Conservation (phyloP, 2,329 filamentous ascomycete genomes). For the Hypoxylon sp. region DNA sequence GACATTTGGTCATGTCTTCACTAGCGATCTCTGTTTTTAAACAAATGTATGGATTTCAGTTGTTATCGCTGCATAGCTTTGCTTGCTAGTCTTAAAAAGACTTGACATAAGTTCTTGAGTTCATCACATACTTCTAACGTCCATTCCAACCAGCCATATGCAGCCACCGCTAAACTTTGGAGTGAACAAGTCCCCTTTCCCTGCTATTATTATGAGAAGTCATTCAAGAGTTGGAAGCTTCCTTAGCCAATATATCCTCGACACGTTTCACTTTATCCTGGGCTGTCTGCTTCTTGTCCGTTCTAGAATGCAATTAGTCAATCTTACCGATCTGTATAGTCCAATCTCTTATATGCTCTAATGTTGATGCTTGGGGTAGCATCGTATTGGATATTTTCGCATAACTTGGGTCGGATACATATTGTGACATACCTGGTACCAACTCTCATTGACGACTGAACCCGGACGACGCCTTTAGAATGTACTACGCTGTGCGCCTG, state of each 20-base stretch:
- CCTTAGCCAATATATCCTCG: slow-evolving; percentile 63
- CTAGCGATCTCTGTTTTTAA: slow-evolving; percentile 16
- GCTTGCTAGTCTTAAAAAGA: background rate
- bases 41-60: slow-evolving; percentile 31
- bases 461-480: slow-evolving; percentile 80
- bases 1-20: slow-evolving; percentile 13
- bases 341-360: background rate
- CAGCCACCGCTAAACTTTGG: background rate
- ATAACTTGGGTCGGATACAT: background rate
- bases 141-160: background rate
- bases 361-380: background rate
- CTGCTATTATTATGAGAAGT: no score
- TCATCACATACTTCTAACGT: background rate
- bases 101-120: background rate
- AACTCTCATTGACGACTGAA: slow-evolving; percentile 90
- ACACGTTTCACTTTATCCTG: slow-evolving; percentile 82
- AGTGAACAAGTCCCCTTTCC: background rate
- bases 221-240: slow-evolving; percentile 17
- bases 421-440: slow-evolving; percentile 76
- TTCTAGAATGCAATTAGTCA: slow-evolving; percentile 63
- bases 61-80: slow-evolving; percentile 2
- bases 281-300: slow-evolving; percentile 86
- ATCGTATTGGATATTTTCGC: background rate
- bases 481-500: slow-evolving; percentile 87
- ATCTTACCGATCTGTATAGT: background rate